Base-by-base conservation (phyloP, 2,329 filamentous ascomycete species). In the Ustulina deusta region DNA sequence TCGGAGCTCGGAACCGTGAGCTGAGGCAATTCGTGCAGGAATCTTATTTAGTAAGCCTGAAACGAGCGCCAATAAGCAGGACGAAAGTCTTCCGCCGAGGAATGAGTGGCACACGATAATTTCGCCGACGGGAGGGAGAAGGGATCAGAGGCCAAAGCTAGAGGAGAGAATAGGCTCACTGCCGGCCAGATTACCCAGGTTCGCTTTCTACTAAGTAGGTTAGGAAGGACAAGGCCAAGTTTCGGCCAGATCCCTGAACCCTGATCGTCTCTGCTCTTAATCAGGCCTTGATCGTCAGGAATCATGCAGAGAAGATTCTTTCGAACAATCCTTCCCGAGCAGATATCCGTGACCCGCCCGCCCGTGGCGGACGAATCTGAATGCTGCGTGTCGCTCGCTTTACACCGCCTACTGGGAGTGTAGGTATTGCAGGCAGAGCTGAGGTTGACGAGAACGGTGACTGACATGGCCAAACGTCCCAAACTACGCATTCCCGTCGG, bases 271-370 rank as follows among this genome's bases (percentile, higher is more conserved):
- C 22, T 27, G 42, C 40, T 46, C 57, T 59, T 34, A 52, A 58
- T 57, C 38, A 54, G 58, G 58, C 46, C 52, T 58, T 62, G 55
- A 55, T 56, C 58, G 62, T 65, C 6, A 62, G 46, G 63, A 63
- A 56, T 57, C 62, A 70, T 70, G 68, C 68, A 70, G 3, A 61
- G 69, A 70, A 69, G 29, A 34, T 69, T 69, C 69, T 61, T 34
- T 54, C 49, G 68, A 61, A 65, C 42, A 65, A 52, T 58, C 42
- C 51, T 58, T 42, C 48, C 65, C 59, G 63, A 61, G 40, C 55
- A 27, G 63, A 44, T 38, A 63, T 11, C 49, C 7, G 40, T 54
- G 58, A 20, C 58, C 65, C 56, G 51, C 20, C 64, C 54, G 54
- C 25, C 27, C 20, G 55, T 27, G 29, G 20, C 25, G 32, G 40